Base-by-base conservation (phyloP, 768 basidiomycete genomes). In the Suillus bovinus region DNA sequence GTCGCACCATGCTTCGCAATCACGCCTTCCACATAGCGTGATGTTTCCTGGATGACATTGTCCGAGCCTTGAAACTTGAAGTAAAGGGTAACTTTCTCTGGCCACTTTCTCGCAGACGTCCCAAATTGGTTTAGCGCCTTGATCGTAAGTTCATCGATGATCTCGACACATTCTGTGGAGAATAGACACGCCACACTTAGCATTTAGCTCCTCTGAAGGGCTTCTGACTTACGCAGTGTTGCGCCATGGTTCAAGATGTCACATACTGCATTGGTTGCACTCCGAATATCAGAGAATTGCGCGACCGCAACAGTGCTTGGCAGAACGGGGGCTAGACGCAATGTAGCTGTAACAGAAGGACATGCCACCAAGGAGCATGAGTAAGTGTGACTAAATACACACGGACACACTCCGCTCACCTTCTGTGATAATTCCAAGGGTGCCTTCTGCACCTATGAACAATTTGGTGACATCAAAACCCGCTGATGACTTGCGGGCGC, bases 381-480 rank as follows among this genome's bases (percentile, higher is more conserved):
- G 29, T 58, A n/a, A 57, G 29, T 27, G 13, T 7, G 16, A 59
- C n/a, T 3, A 39, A 22, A 58, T 58, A 24, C 11, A 58, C 4
- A 36, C 20, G 34, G 11, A 41, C 27, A 29, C 49, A 16, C 38
- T 49, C 33, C 20, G 54, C 71, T 44, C 58, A 81, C 89, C 87
- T 79, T 94, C 92, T 0, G 90, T 92, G 16, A 94, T 85, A 65
- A 94, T 89, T 2, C 93, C 93, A 34, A 94, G 73, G 0, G 91
- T 94, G 2, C 93, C 93, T 74, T 94, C 93, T 2, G 90, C 90
- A 5, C 93, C 93, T 60, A 93, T 88, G 76, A 93, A 93, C 6
- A 93, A 71, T 72, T 93, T 93, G 0, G 90, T 93, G 3, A 82
- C 79, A 69, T 94, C 93, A 69, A 89, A 93, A 0, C 93, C 93